phyloP scores from a whole-genome alignment of 495 filamentous ascomycete genomes.

The Penicillium cinerascens region DNA sequence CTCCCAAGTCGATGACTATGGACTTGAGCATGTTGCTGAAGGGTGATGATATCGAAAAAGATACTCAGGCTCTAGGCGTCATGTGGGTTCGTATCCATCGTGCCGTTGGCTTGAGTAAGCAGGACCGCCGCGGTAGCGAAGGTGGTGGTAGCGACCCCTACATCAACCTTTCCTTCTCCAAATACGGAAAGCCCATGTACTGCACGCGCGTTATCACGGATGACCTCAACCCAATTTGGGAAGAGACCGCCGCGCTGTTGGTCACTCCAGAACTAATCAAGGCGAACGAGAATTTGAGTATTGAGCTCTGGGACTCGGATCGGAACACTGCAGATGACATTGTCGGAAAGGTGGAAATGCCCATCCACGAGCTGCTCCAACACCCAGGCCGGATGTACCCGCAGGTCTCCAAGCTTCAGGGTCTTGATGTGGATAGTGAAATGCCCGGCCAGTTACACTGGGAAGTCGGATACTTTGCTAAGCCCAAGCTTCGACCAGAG shows the following conservation, averaged over 20 bases:
- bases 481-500: constrained; percentile 78
- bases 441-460: constrained; percentile 95
- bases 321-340: constrained; percentile 86
- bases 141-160: constrained; percentile 93
- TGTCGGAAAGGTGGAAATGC: constrained; percentile 88
- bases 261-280: constrained; percentile 88
- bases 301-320: constrained; percentile 95
- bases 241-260: constrained; percentile 81
- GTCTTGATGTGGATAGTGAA: constrained; percentile 73
- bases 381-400: constrained; percentile 90
- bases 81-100: constrained; percentile 90
- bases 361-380: constrained; percentile 90
- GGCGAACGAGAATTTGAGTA: constrained; percentile 83
- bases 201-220: constrained; percentile 94
- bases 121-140: constrained; percentile 77
- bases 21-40: constrained; percentile 86
- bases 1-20: constrained; percentile 92
- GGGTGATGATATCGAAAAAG: constrained; percentile 87
- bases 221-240: constrained; percentile 90
- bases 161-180: constrained; percentile 70
- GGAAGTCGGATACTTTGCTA: constrained; percentile 93
- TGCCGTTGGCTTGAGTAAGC: constrained; percentile 83
- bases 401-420: constrained; percentile 78
- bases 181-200: constrained; percentile 97
- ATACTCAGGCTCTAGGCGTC: constrained; percentile 76